These are phyloP conservation scores for Colletotrichum trifolii DNA, from an alignment of 2,329 filamentous ascomycete genomes.

Conservation along the genomic window DNA sequence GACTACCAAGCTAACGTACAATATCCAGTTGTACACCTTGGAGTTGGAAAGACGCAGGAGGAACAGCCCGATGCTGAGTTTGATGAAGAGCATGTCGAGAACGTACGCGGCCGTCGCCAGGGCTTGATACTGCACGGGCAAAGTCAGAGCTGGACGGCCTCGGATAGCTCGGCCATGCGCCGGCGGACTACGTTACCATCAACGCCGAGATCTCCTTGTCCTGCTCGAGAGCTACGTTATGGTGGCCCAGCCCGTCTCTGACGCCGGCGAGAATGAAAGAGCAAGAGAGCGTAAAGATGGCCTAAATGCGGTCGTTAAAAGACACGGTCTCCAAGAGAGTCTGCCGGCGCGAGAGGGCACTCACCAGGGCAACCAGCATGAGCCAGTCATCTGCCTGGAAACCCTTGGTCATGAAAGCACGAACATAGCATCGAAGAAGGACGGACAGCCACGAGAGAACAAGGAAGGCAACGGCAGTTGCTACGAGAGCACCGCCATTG, in stretches of 20 bases:
- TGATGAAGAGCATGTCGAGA: slow-evolving; percentile 66
- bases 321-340: not conserved
- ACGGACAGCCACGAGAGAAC: slow-evolving; percentile 55
- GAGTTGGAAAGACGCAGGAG: slow-evolving; percentile 59
- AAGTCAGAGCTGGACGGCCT: not conserved
- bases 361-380: slow-evolving; percentile 61
- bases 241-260: slow-evolving; percentile 55
- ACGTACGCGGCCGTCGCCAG: slow-evolving; percentile 62
- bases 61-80: slow-evolving; percentile 65
- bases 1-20: slow-evolving; percentile 57
- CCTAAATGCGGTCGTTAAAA: slow-evolving; percentile 42
- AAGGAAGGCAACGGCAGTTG: slow-evolving; percentile 51
- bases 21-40: slow-evolving; percentile 59
- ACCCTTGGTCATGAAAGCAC: slow-evolving; percentile 54
- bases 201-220: slow-evolving; percentile 56
- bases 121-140: slow-evolving; percentile 57
- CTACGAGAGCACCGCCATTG: slow-evolving; percentile 52
- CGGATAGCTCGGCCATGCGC: not conserved
- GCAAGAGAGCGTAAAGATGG: slow-evolving; percentile 60
- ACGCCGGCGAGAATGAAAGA: slow-evolving; percentile 58
- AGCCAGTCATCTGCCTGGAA: slow-evolving; percentile 65
- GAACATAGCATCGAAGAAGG: slow-evolving; percentile 56
- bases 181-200: slow-evolving; percentile 48
- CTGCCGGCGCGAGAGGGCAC: slow-evolving; percentile 27
- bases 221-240: slow-evolving; percentile 57